Conservation (phyloP, 2,329 filamentous ascomycete species). For the Moelleriella libera region DNA sequence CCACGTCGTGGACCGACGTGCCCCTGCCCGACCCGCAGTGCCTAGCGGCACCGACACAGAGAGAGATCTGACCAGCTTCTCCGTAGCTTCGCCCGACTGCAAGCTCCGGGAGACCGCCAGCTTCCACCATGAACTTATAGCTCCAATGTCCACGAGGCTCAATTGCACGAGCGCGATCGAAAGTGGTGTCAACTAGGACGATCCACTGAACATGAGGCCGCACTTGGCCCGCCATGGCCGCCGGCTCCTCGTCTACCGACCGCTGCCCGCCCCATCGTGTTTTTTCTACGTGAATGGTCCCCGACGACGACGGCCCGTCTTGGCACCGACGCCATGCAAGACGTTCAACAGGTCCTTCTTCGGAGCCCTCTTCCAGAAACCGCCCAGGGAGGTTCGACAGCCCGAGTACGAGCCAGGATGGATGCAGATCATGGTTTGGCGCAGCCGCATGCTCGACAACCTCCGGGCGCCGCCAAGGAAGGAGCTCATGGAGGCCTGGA, state of each 20-base stretch:
- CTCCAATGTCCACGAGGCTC: background rate
- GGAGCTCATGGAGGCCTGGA: conserved; percentile 53
- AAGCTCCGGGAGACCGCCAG: background rate
- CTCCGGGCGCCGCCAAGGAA: conserved; percentile 47
- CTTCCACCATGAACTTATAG: background rate
- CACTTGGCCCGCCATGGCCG: conserved; percentile 29
- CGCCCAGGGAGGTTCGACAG: conserved; percentile 43
- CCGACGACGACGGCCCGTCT: conserved; percentile 14
- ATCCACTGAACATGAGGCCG: conserved; percentile 26
- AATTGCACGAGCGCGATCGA: background rate
- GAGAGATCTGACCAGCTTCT: conserved; percentile 4
- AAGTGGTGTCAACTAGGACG: conserved; percentile 10
- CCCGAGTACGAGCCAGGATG: conserved; percentile 57
- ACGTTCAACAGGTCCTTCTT: conserved; percentile 36
- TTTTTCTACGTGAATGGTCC: conserved; percentile 14
- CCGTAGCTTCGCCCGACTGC: background rate
- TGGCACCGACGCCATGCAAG: conserved; percentile 10
- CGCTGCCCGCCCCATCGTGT: conserved; percentile 17
- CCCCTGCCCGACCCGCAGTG: too few relatives aligned
- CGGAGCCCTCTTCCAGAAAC: conserved; percentile 41
- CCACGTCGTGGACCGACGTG: too few relatives aligned
- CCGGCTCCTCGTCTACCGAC: conserved; percentile 21
- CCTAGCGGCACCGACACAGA: conserved; percentile 2
- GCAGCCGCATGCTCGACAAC: conserved; percentile 45
- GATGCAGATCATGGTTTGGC: conserved; percentile 54